phyloP scores from a whole-genome alignment of 768 basidiomycete genomes.

The Russula emetica region DNA sequence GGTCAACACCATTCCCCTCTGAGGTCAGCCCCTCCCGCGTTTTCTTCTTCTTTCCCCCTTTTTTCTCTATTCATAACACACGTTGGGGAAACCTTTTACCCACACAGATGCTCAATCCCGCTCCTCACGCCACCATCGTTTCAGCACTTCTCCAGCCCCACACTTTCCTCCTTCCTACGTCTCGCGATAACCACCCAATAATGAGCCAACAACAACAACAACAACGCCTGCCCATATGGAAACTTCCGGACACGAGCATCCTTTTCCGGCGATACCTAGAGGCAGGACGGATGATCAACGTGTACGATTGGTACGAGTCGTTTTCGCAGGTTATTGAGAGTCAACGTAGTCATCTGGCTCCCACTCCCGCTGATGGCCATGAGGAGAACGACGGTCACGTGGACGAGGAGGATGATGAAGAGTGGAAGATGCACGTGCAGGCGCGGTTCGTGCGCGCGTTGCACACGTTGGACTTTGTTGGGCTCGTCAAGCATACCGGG shows the following conservation, averaged over 20 bases:
- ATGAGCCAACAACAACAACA: too few species aligned
- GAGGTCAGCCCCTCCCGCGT: conserved; percentile 44
- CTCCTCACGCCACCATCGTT: conserved; percentile 55
- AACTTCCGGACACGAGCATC: conserved; percentile 71
- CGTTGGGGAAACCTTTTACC: neutral
- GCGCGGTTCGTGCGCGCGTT: conserved; percentile 74
- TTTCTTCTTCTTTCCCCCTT: too few species aligned
- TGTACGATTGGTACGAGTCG: conserved; percentile 85
- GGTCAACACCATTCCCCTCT: conserved; percentile 56
- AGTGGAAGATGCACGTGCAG: conserved; percentile 63
- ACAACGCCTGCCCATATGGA: conserved; percentile 38
- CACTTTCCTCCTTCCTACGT: conserved; percentile 38
- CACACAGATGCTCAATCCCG: conserved; percentile 63
- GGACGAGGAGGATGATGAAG: conserved; percentile 39
- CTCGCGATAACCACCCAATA: neutral
- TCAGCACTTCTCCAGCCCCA: conserved; percentile 58
- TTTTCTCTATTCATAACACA: neutral
- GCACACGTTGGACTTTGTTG: conserved; percentile 78
- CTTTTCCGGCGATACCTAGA: conserved; percentile 73
- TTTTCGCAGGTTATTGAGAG: conserved; percentile 64
- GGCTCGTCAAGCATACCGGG: conserved; percentile 74
- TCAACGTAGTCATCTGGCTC: conserved; percentile 38
- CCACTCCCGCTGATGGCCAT: neutral
- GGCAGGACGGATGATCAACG: conserved; percentile 77
- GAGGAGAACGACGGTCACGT: conserved; percentile 29